These are phyloP conservation scores for Sanguinoderma infundibulare DNA, from an alignment of 1,284 basidiomycete species.

Conservation along the genomic window DNA sequence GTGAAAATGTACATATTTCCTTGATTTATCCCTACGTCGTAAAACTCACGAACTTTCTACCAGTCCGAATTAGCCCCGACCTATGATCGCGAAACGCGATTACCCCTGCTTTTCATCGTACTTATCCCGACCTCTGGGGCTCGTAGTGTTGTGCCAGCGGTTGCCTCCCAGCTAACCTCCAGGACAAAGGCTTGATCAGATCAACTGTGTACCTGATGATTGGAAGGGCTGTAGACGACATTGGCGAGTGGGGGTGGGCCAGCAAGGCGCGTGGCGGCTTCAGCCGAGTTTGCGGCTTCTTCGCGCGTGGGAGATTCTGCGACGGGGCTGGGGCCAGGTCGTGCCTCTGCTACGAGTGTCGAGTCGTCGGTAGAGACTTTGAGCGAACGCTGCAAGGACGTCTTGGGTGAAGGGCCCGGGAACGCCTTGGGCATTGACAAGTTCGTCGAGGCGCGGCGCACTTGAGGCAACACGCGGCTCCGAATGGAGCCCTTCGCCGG, in stretches of 20 bases:
- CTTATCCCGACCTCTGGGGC: too few relatives aligned
- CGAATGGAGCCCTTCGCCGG: constrained; percentile 31
- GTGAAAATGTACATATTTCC: too few relatives aligned
- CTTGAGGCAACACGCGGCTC: constrained; percentile 44
- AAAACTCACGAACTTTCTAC: too few relatives aligned
- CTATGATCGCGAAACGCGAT: too few relatives aligned
- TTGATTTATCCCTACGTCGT: too few relatives aligned
- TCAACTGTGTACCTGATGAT: too few relatives aligned
- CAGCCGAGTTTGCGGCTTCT: constrained; percentile 19
- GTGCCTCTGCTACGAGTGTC: constrained; percentile 15
- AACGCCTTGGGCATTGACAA: constrained; percentile 42
- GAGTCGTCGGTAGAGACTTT: constrained; percentile 9
- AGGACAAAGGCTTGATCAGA: too few relatives aligned
- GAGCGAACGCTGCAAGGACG: constrained; percentile 30
- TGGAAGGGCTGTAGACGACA: too few relatives aligned
- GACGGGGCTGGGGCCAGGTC: constrained; percentile 28
- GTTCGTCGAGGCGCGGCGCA: constrained; percentile 55
- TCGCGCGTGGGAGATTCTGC: constrained; percentile 34
- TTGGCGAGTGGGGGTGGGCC: constrained; percentile 31
- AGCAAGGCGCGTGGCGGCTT: constrained; percentile 7
- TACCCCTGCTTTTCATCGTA: too few relatives aligned
- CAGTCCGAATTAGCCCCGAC: too few relatives aligned
- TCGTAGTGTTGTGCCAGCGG: too few relatives aligned
- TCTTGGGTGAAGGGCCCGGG: constrained; percentile 35
- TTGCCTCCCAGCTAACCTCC: too few relatives aligned